phyloP scores from a whole-genome alignment of 257 asterid genomes.

The Linderniella brevidens region DNA sequence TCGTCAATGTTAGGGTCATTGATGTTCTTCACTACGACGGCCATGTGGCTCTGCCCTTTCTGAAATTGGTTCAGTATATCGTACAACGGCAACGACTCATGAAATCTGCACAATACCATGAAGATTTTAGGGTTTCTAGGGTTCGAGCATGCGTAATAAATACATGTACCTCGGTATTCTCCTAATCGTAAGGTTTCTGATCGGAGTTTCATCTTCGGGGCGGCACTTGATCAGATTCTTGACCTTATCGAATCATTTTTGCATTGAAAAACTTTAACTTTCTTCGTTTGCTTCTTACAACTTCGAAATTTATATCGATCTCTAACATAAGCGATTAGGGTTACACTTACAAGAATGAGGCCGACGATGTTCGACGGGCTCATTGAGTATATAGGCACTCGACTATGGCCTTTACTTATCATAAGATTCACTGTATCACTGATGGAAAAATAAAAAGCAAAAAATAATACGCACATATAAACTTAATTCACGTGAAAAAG shows the following conservation, averaged over 20 bases:
- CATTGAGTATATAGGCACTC: conserved; percentile 28
- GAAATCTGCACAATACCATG: conserved; percentile 17
- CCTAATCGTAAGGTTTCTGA: conserved; percentile 47
- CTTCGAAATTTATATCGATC: no score
- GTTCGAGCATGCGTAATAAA: no score
- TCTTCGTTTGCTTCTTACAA: no score
- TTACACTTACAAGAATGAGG: conserved; percentile 26
- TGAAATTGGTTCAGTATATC: conserved; percentile 60
- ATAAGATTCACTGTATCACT: conserved; percentile 34
- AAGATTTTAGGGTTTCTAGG: not conserved
- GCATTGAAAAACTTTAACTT: no score
- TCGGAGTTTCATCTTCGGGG: conserved; percentile 30
- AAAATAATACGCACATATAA: not conserved
- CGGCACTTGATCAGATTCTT: conserved; percentile 48
- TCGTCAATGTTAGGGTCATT: conserved; percentile 17
- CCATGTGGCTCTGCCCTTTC: conserved; percentile 83
- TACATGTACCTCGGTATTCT: conserved; percentile 44
- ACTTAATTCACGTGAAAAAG: not conserved
- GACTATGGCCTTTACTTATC: conserved; percentile 36
- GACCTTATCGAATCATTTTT: conserved; percentile 20
- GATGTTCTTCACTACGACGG: conserved; percentile 35
- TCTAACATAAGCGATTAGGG: no score
- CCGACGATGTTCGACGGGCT: conserved; percentile 28
- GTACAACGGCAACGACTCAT: conserved; percentile 32
- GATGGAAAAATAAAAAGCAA: conserved; percentile 11